Base-by-base conservation (phyloP, 768 basidiomycete genomes). In the Mycena galericulata region DNA sequence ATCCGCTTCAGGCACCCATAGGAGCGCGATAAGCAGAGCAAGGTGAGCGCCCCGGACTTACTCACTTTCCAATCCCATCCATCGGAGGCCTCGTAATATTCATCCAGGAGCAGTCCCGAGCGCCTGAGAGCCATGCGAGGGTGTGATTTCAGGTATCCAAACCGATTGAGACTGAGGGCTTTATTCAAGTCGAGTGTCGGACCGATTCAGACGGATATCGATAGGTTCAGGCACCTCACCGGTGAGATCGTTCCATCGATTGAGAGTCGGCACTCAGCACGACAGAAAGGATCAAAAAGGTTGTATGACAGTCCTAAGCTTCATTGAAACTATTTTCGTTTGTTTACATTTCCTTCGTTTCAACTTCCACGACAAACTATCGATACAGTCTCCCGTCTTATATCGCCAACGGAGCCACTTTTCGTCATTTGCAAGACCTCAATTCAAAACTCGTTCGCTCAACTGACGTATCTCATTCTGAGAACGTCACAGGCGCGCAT, bases 191-290 rank as follows among this genome's bases (percentile, higher is more conserved):
- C 26, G 10, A 56, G 14, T n/a, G 14, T 24, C 27, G 24, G 22
- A 27, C 24, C 41, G 58, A 66, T 60, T 46, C 53, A 40, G 34
- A 15, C 51, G 53, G 59, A 67, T 47, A 67, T 67, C 66, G 66
- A 67, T 55, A 49, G 53, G 26, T 57, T 5, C 20, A 47, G 18
- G 20, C 29, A 9, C 63, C 40, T 55, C 41, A 61, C 38, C 26
- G 43, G 45, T 32, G 14, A 54, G 36, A 47, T 65, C 55, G 27
- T 30, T 41, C 55, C 63, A 67, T 67, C 66, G 66, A 67, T 67
- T 30, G 57, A 38, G 49, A 38, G 36, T 29, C 27, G 41, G 58
- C 29, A 53, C n/a, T 10, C 2, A 60, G 24, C 32, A 46, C 46
- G 22, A 30, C 17, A 24, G 36, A 36, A 62, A 53, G 40, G 40